A percentile compares a stretch with the other conserved stretches of the same genome.
phyloP scores from a whole-genome alignment of 148 eudicot species.

The Rhododendron kiyosumense region DNA sequence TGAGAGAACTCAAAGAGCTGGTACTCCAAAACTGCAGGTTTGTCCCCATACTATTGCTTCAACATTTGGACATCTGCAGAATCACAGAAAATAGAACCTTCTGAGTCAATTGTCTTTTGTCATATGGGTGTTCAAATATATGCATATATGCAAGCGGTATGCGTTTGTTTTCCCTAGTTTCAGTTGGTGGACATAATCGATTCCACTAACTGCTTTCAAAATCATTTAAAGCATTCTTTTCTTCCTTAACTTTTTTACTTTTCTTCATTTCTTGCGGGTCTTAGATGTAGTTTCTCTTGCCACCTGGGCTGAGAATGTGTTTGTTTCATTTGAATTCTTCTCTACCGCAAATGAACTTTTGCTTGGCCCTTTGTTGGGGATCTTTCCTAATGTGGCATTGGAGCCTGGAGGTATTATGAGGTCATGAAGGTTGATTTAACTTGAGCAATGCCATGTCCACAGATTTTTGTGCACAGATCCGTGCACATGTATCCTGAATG shows the following conservation, averaged over 20 bases:
- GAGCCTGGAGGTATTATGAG: not conserved
- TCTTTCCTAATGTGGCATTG: not conserved
- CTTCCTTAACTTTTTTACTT: not conserved
- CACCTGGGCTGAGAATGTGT: not conserved
- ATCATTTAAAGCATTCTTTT: not conserved
- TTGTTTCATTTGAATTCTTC: not conserved
- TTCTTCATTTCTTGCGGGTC: too few species aligned
- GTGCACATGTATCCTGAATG: too few species aligned
- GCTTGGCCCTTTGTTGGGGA: not conserved
- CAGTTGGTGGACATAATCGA: too few species aligned
- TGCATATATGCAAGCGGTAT: too few species aligned
- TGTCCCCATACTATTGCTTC: constrained; percentile 4
- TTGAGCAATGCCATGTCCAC: too few species aligned
- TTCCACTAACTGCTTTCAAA: too few species aligned
- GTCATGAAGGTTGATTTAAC: not conserved
- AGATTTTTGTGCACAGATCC: too few species aligned
- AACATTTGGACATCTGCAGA: too few species aligned
- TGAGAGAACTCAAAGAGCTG: constrained; percentile 40
- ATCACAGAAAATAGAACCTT: too few species aligned
- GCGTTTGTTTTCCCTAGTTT: not conserved
- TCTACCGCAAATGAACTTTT: not conserved
- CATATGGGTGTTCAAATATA: too few species aligned
- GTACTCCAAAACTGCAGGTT: constrained; percentile 60
- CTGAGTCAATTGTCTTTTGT: not conserved
- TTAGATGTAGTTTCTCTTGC: not conserved